These are phyloP conservation scores for Candida pseudoviswanathii DNA, from an alignment of 1,139 yeast species.

Conservation along the genomic window DNA sequence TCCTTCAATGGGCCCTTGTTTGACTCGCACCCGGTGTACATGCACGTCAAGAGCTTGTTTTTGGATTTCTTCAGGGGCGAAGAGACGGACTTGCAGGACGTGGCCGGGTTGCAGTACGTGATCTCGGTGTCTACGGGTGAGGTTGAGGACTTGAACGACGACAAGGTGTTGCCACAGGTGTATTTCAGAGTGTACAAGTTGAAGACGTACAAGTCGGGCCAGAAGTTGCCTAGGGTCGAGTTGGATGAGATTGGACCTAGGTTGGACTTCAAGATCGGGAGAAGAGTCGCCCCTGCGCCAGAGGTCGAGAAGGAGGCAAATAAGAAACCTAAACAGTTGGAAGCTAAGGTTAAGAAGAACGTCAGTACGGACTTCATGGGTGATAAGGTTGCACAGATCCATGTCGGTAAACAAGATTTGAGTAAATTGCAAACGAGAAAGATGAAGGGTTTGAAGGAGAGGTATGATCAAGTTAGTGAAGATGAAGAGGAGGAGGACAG, in stretches of 20 bases:
- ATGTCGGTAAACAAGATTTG: conserved; percentile 94
- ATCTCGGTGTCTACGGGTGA: conserved; percentile 81
- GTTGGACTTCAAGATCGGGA: conserved; percentile 87
- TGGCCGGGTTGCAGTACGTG: conserved; percentile 90
- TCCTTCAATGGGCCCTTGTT: conserved; percentile 91
- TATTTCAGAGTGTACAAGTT: conserved; percentile 89
- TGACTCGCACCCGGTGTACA: conserved; percentile 84
- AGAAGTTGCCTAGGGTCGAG: conserved; percentile 91
- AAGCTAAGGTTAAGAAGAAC: conserved; percentile 85
- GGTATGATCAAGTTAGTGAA: conserved; percentile 69
- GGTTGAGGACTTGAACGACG: conserved; percentile 32
- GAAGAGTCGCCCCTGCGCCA: conserved; percentile 81
- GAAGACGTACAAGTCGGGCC: conserved; percentile 79
- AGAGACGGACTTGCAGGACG: conserved; percentile 81
- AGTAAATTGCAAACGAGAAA: conserved; percentile 90
- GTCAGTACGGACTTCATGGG: conserved; percentile 87
- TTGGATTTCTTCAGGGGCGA: conserved; percentile 92
- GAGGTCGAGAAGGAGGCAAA: conserved; percentile 91
- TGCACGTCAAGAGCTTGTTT: conserved; percentile 84
- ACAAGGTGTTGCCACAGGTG: conserved; percentile 62
- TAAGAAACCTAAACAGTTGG: conserved; percentile 79
- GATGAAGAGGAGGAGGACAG: conserved; percentile 38
- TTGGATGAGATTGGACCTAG: conserved; percentile 96
- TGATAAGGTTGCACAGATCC: conserved; percentile 95
- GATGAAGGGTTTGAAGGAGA: conserved; percentile 95